Evolutionary conservation across 2,329 filamentous ascomycete genomes (phyloP).

Genomic region (Periconia sp.): DNA sequence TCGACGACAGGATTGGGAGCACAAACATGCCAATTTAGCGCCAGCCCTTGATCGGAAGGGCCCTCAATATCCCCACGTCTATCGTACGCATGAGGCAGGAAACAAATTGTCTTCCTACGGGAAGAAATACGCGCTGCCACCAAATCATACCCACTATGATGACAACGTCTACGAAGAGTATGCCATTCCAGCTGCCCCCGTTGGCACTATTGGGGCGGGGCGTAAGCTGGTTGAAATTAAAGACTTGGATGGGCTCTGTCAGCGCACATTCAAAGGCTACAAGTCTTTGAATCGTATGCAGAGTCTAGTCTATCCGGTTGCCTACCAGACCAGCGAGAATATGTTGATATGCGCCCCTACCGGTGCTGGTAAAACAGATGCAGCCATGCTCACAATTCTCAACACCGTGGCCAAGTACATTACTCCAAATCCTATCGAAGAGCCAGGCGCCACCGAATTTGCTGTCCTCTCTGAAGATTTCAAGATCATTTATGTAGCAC

Average conservation of each 20-base stretch:
- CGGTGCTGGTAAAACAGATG: slow-evolving; percentile 97
- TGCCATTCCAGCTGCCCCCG: slow-evolving; percentile 77
- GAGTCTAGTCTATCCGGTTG: slow-evolving; percentile 91
- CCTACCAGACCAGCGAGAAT: slow-evolving; percentile 94
- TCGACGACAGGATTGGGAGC: slow-evolving; percentile 73
- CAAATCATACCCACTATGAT: slow-evolving; percentile 71
- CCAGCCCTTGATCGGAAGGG: slow-evolving; percentile 71
- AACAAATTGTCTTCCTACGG: slow-evolving; percentile 82
- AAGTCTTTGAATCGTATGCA: slow-evolving; percentile 96
- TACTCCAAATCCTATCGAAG: slow-evolving; percentile 74
- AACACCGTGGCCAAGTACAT: slow-evolving; percentile 88
- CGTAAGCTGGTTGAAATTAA: slow-evolving; percentile 77
- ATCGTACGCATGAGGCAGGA: slow-evolving; percentile 78
- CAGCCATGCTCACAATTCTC: slow-evolving; percentile 93
- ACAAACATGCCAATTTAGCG: slow-evolving; percentile 75
- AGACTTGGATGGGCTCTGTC: slow-evolving; percentile 85
- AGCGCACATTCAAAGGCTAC: slow-evolving; percentile 91
- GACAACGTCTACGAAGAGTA: slow-evolving; percentile 87
- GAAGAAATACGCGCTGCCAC: slow-evolving; percentile 78
- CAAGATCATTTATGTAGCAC: slow-evolving; percentile 98
- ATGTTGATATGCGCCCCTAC: slow-evolving; percentile 99
- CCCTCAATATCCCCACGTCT: slow-evolving; percentile 89
- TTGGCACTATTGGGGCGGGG: slow-evolving; percentile 71
- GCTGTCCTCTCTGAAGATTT: slow-evolving; percentile 83
- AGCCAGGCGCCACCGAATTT: slow-evolving; percentile 74